phyloP scores from a whole-genome alignment of 2,329 filamentous ascomycete species.

The Pleurostoma richardsiae region DNA sequence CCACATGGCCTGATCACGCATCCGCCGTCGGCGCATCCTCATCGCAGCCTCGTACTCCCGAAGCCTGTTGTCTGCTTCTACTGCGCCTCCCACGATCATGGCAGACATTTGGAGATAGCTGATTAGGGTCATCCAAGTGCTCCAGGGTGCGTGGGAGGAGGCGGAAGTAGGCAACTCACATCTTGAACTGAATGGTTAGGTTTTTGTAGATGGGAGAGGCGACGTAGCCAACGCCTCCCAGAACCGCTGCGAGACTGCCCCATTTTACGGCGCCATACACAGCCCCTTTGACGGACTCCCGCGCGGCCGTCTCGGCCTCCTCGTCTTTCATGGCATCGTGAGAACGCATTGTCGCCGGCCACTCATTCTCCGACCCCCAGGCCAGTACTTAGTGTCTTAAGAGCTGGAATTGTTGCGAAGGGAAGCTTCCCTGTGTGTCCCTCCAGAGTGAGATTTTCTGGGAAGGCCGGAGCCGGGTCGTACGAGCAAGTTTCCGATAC shows the following conservation, averaged over 20 bases:
- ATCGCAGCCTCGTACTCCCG: constrained; percentile 62
- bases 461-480: too few species aligned
- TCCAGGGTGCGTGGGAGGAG: background rate
- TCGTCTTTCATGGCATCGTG: constrained; percentile 57
- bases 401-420: too few species aligned
- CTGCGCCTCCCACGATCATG: constrained; percentile 74
- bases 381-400: too few species aligned
- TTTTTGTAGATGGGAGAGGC: constrained; percentile 69
- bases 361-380: too few species aligned
- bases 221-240: constrained; percentile 57
- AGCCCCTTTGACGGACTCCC: constrained; percentile 66
- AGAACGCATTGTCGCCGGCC: constrained; percentile 30
- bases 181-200: constrained; percentile 71
- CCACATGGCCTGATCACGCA: constrained; percentile 64
- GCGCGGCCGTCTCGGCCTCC: constrained; percentile 65
- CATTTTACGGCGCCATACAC: constrained; percentile 65
- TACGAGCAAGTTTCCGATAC: too few species aligned
- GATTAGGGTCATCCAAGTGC: constrained; percentile 3
- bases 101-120: constrained; percentile 82
- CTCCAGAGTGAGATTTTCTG: too few species aligned
- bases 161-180: constrained; percentile 43
- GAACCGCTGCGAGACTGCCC: constrained; percentile 59
- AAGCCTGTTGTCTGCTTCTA: constrained; percentile 68
- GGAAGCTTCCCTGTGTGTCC: too few species aligned
- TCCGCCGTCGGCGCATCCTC: constrained; percentile 58